phyloP scores from a whole-genome alignment of 768 basidiomycete species.

The Coprinopsis strossmayeri region DNA sequence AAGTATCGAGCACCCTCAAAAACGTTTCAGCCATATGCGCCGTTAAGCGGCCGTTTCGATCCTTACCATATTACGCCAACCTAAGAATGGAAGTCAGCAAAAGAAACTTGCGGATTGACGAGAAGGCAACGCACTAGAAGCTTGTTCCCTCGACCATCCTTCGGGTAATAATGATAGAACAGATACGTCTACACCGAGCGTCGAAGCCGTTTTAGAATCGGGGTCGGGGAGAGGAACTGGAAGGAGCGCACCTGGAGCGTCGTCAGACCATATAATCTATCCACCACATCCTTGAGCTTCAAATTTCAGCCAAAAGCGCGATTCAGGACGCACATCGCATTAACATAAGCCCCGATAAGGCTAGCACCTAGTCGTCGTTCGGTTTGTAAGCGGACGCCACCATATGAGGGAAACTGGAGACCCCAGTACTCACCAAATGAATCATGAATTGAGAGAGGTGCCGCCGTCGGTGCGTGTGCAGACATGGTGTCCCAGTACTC shows the following conservation, averaged over 20 bases:
- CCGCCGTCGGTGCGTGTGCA: not conserved
- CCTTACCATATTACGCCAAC: constrained; percentile 24
- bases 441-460: not conserved
- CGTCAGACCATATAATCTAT: constrained; percentile 30
- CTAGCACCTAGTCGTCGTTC: constrained; percentile 13
- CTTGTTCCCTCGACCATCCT: constrained; percentile 21
- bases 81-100: constrained; percentile 12
- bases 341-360: constrained; percentile 26
- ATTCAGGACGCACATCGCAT: constrained; percentile 21
- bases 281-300: constrained; percentile 1
- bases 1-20: constrained; percentile 23
- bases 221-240: not conserved
- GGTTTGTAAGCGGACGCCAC: not conserved
- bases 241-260: constrained; percentile 22
- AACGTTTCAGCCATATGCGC: not conserved
- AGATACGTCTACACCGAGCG: constrained; percentile 23
- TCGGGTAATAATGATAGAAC: constrained; percentile 27
- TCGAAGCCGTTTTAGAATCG: not conserved
- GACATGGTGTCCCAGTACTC: too few relatives aligned
- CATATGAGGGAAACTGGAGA: not conserved
- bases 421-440: not conserved
- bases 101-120: not conserved
- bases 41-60: not conserved
- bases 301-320: not conserved
- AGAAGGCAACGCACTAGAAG: constrained; percentile 16